Evolutionary conservation across 2,329 filamentous ascomycete genomes (phyloP), one percentile per base, ranked within the genome.

Genomic region (Diplodia mutila): DNA sequence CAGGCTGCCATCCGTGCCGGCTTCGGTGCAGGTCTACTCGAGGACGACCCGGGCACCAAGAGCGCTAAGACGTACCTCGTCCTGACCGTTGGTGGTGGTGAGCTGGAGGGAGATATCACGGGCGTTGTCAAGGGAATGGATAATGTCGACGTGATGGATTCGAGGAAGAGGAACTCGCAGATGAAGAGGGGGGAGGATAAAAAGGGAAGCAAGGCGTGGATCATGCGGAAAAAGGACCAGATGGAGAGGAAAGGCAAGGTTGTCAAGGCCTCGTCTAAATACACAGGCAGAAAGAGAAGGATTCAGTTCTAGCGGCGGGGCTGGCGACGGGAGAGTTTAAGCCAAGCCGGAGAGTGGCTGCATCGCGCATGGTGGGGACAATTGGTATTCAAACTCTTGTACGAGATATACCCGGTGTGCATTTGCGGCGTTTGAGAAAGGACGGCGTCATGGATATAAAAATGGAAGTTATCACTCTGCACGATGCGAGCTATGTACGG

Each of bases 61-160:
- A 97, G 94, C 76, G 89, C 90, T 72, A 99, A 99, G 84, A 84
- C 96, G n/a, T 99, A 99, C 78, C 85, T 99, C 2, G 94, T 99
- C 0, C 82, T 99, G 37, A 97, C 93, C 0, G 95, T 97, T 1
- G 95, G 94, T 37, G 85, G 86, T 1, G 90, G 91, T 9, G 85
- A 87, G 57, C 69, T 86, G 54, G 78, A 77, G 57, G 76, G 81
- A 52, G 94, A 97, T 76, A 97, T 99, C 70, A 97, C 94, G 0
- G 91, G 92, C 6, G 91, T 97, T 3, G 93, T 99, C 14, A 86
- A 90, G 69, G 92, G 91, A 1, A 92, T 98, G 93, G 91, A 95
- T 23, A 91, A 86, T 49, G 93, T 98, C 7, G 92, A 84, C 68
- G 93, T 98, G 16, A 73, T 77, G 69, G 78, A 95, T 77, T 87